These are phyloP conservation scores for Trichosporon faecale DNA, from an alignment of 1,284 basidiomycete species.

Conservation along the genomic window DNA sequence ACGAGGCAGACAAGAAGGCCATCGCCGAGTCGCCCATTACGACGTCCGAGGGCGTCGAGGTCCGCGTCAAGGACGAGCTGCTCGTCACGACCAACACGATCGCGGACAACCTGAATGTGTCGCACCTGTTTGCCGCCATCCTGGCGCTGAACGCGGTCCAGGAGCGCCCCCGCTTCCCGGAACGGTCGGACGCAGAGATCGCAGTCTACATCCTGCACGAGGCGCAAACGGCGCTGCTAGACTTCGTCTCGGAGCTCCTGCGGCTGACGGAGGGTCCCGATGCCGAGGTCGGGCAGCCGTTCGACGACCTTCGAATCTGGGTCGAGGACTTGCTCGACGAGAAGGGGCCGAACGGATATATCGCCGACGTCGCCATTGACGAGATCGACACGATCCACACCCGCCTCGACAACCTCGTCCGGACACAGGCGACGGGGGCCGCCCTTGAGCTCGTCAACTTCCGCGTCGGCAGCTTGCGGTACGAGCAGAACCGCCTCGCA, in stretches of 20 bases:
- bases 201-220: slow-evolving; percentile 41
- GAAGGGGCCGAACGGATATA: slow-evolving; percentile 28
- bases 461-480: slow-evolving; percentile 32
- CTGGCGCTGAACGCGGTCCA: slow-evolving; percentile 41
- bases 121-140: slow-evolving; percentile 40
- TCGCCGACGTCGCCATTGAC: slow-evolving; percentile 40
- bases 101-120: slow-evolving; percentile 34
- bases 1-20: slow-evolving; percentile 38
- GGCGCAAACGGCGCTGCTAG: slow-evolving; percentile 35
- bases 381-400: slow-evolving; percentile 39
- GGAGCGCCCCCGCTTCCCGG: slow-evolving; percentile 34
- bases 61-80: slow-evolving; percentile 39
- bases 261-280: slow-evolving; percentile 30
- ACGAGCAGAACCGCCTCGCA: slow-evolving; percentile 41
- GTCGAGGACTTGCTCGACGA: slow-evolving; percentile 39
- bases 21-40: slow-evolving; percentile 33
- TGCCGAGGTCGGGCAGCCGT: slow-evolving; percentile 28
- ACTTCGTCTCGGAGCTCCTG: slow-evolving; percentile 39
- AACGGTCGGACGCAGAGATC: slow-evolving; percentile 39
- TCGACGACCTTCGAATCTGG: slow-evolving; percentile 35
- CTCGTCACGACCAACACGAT: slow-evolving; percentile 35
- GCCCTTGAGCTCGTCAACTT: slow-evolving; percentile 41
- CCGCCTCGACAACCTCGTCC: slow-evolving; percentile 30
- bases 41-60: slow-evolving; percentile 33
- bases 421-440: slow-evolving; percentile 26